Conservation (phyloP, 2,329 filamentous ascomycete genomes). For the Fusarium sp. region DNA sequence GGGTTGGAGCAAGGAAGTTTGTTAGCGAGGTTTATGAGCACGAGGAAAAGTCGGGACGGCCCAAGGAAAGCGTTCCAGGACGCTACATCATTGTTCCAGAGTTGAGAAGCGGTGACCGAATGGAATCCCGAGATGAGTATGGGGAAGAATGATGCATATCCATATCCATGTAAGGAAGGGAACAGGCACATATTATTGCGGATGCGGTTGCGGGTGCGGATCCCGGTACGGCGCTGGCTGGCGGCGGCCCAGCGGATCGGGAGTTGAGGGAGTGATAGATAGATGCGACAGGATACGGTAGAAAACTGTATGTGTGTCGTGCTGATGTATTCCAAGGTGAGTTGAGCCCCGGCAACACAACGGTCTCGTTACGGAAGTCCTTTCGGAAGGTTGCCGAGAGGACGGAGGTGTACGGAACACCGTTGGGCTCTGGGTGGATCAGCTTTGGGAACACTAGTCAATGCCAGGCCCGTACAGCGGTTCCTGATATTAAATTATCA, state of each 20-base stretch:
- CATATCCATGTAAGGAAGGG: constrained; percentile 12
- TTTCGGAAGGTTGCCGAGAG: constrained; percentile 43
- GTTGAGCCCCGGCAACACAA: constrained; percentile 20
- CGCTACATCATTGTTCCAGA: constrained; percentile 19
- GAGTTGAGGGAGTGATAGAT: constrained; percentile 19
- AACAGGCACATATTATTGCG: constrained; percentile 13
- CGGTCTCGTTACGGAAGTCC: constrained; percentile 15
- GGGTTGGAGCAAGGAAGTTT: neutral
- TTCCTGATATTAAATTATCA: constrained; percentile 3
- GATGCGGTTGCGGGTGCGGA: constrained; percentile 24
- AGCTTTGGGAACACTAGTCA: constrained; percentile 1
- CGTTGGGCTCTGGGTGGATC: constrained; percentile 12
- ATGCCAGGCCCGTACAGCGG: constrained; percentile 8
- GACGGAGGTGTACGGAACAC: constrained; percentile 41
- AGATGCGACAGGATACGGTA: neutral
- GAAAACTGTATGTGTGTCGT: neutral
- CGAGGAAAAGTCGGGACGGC: constrained; percentile 43
- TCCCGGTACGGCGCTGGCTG: constrained; percentile 20
- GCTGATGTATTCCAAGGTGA: constrained; percentile 16
- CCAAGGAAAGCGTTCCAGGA: constrained; percentile 1
- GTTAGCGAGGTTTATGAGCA: constrained; percentile 14
- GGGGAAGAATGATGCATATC: constrained; percentile 1
- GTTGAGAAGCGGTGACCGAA: constrained; percentile 33
- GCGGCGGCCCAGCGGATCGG: constrained; percentile 42
- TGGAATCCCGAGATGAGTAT: constrained; percentile 13